A percentile compares a stretch with the other conserved stretches of the same genome.
Evolutionary conservation across 148 eudicot species (phyloP).

Genomic region (Nepenthes gracilis): DNA sequence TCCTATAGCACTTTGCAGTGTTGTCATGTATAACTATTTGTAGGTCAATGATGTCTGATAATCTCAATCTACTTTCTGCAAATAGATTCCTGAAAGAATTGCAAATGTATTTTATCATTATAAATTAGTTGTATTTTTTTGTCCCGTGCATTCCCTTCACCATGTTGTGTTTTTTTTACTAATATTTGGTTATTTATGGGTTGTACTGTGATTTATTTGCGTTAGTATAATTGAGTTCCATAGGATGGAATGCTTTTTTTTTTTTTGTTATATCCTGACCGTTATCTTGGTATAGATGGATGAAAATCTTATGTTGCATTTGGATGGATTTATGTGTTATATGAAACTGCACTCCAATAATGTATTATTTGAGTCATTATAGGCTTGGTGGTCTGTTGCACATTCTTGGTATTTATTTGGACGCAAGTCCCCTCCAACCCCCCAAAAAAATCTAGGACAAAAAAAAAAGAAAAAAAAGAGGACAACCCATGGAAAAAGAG

Average conservation of each 20-base stretch:
- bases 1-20: conserved; percentile 35
- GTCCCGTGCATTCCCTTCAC: conserved; percentile 17
- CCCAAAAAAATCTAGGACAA: too few species aligned
- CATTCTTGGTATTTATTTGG: too few species aligned
- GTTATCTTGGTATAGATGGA: too few species aligned
- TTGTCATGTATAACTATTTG: conserved; percentile 38
- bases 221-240: not conserved
- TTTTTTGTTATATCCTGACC: not conserved
- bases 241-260: not conserved
- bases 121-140: too few species aligned
- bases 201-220: not conserved
- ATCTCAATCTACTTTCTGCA: conserved; percentile 21
- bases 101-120: conserved; percentile 17
- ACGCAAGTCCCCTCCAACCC: too few species aligned
- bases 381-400: too few species aligned
- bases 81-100: conserved; percentile 26
- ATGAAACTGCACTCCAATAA: too few species aligned
- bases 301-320: too few species aligned
- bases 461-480: too few species aligned
- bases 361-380: too few species aligned
- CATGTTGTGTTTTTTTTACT: not conserved
- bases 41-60: conserved; percentile 33
- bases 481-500: too few species aligned
- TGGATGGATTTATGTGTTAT: too few species aligned
- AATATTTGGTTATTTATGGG: not conserved